Percentiles rank a stretch among this genome's conserved stretches.
Conservation (phyloP, 1,284 basidiomycete species). For the Coniophora puteana region DNA sequence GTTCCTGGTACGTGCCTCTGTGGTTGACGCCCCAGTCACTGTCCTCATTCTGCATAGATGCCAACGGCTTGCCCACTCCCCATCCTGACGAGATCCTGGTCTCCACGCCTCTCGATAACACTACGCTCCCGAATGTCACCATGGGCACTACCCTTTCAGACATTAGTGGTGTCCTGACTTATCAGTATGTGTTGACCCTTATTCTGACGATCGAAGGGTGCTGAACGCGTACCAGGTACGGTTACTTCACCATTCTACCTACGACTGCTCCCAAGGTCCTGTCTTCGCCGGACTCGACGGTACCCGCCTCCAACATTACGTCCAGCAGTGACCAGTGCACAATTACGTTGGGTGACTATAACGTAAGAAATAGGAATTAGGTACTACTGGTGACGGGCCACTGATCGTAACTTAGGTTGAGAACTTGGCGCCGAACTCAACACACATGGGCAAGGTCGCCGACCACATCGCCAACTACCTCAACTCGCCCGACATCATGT, state of each 20-base stretch:
- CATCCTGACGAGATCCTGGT: slow-evolving; percentile 59
- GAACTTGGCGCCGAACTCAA: slow-evolving; percentile 51
- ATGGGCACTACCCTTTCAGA: slow-evolving; percentile 46
- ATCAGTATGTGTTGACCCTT: slow-evolving; percentile 35
- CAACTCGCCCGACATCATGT: slow-evolving; percentile 56
- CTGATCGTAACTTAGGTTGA: slow-evolving; percentile 39
- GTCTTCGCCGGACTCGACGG: slow-evolving; percentile 31
- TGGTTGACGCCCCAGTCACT: slow-evolving; percentile 1
- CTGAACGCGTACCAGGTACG: slow-evolving; percentile 30
- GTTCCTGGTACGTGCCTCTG: slow-evolving; percentile 37
- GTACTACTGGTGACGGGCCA: neutral
- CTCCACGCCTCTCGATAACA: slow-evolving; percentile 53
- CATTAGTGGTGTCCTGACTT: slow-evolving; percentile 55
- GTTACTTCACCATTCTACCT: slow-evolving; percentile 55
- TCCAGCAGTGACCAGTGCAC: slow-evolving; percentile 37
- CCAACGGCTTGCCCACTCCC: slow-evolving; percentile 46
- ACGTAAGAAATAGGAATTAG: slow-evolving; percentile 31
- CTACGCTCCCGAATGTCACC: slow-evolving; percentile 44
- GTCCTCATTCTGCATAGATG: slow-evolving; percentile 27
- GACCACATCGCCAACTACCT: slow-evolving; percentile 52
- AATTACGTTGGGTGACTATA: slow-evolving; percentile 61
- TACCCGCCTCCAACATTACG: slow-evolving; percentile 37
- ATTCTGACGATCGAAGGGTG: neutral
- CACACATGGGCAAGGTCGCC: slow-evolving; percentile 46
- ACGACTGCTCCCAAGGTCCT: slow-evolving; percentile 49